These are phyloP conservation scores for Amylostereum chailletii DNA, from an alignment of 1,284 basidiomycete species.

Conservation along the genomic window DNA sequence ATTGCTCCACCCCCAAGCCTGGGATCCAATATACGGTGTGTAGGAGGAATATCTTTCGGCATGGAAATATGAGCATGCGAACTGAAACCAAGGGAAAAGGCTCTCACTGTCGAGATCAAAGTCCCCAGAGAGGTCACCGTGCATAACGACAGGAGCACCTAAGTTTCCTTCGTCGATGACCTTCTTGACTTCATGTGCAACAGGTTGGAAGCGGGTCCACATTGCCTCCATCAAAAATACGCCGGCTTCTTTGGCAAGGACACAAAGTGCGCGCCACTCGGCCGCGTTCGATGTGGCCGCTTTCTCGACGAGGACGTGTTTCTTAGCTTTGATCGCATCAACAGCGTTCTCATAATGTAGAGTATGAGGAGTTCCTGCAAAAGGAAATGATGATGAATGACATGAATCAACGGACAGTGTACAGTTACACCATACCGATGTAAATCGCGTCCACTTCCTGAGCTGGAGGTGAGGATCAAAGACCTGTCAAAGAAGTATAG, in stretches of 20 bases:
- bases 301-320: constrained; percentile 86
- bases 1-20: constrained; percentile 77
- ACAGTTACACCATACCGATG: constrained; percentile 39
- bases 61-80: neutral
- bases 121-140: constrained; percentile 69
- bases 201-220: constrained; percentile 75
- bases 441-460: constrained; percentile 77
- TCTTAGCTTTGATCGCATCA: constrained; percentile 71
- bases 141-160: constrained; percentile 54
- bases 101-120: constrained; percentile 64
- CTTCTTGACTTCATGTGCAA: constrained; percentile 56
- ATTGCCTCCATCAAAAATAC: constrained; percentile 88
- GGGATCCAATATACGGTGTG: constrained; percentile 76
- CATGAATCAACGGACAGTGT: too few relatives aligned
- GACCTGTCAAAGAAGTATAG: neutral
- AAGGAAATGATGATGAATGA: neutral
- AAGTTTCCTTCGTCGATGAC: constrained; percentile 53
- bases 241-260: constrained; percentile 66
- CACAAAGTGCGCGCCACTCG: constrained; percentile 59
- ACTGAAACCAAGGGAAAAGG: neutral
- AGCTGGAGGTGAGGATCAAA: neutral
- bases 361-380: constrained; percentile 76
- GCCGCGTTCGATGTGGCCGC: constrained; percentile 60
- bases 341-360: constrained; percentile 76
- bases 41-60: constrained; percentile 49